Evolutionary conservation across 306 rosid species (phyloP).

Genomic region (Senna tora): DNA sequence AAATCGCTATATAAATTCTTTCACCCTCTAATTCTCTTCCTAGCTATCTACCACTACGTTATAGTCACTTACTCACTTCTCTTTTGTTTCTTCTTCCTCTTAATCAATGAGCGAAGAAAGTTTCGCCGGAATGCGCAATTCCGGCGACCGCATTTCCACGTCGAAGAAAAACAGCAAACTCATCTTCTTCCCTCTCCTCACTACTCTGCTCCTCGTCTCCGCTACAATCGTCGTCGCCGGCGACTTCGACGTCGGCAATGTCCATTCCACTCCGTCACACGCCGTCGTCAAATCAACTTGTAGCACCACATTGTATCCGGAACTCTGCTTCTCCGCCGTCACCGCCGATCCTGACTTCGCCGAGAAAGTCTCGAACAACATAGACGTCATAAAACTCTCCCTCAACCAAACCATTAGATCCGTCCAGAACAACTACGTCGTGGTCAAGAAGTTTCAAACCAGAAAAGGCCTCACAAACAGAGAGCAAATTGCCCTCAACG

Average conservation of each 20-base stretch:
- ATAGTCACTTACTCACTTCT: too few relatives aligned
- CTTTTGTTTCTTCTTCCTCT: too few relatives aligned
- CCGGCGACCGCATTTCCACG: conserved; percentile 37
- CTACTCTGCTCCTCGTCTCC: conserved; percentile 49
- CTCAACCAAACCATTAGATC: conserved; percentile 53
- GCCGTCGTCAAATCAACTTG: conserved; percentile 58
- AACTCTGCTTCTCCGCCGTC: conserved; percentile 69
- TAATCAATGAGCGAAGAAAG: conserved; percentile 35
- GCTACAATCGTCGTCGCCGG: conserved; percentile 18
- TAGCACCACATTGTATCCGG: conserved; percentile 68
- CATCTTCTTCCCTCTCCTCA: conserved; percentile 44
- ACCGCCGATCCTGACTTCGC: conserved; percentile 41
- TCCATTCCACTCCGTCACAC: conserved; percentile 44
- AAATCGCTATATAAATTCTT: not conserved
- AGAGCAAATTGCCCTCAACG: conserved; percentile 65
- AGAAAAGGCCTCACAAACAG: conserved; percentile 48
- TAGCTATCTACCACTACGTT: too few relatives aligned
- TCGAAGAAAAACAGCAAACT: conserved; percentile 44
- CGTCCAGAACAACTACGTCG: conserved; percentile 52
- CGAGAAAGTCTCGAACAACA: conserved; percentile 40
- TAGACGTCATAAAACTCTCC: conserved; percentile 56
- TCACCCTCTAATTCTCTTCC: not conserved
- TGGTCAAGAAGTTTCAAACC: conserved; percentile 42
- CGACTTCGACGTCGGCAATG: not conserved
- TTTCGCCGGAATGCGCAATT: conserved; percentile 36